Evolutionary conservation across 1,284 basidiomycete genomes (phyloP).

Genomic region (Chalciporus piperatoides): DNA sequence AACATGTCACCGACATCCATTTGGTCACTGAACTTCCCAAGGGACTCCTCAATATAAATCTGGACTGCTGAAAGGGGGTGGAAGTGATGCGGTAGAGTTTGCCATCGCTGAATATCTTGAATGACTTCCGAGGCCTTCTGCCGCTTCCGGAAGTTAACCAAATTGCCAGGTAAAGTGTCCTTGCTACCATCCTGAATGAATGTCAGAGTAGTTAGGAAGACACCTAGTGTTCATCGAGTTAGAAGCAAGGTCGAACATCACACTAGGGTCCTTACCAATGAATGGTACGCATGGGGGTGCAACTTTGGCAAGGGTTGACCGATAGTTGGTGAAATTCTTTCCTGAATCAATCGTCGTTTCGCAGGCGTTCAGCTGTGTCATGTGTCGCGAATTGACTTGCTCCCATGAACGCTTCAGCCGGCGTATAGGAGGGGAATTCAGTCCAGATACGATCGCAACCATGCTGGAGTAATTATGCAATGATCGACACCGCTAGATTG

Average conservation of each 20-base stretch:
- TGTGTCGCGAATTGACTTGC: constrained; percentile 70
- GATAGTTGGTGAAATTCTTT: constrained; percentile 94
- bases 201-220: constrained; percentile 92
- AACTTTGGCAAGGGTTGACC: constrained; percentile 79
- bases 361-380: constrained; percentile 65
- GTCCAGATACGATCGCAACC: constrained; percentile 92
- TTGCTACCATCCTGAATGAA: constrained; percentile 99
- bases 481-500: constrained; percentile 73
- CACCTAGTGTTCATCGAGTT: constrained; percentile 50
- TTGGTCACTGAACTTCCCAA: constrained; percentile 66
- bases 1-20: constrained; percentile 66
- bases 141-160: constrained; percentile 97
- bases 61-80: constrained; percentile 66
- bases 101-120: constrained; percentile 95
- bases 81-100: constrained; percentile 88
- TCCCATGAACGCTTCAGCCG: constrained; percentile 96
- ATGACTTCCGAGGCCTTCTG: constrained; percentile 94
- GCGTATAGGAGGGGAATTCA: constrained; percentile 93
- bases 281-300: constrained; percentile 97
- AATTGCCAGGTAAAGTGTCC: constrained; percentile 72
- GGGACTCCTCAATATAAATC: constrained; percentile 73
- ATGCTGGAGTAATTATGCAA: constrained; percentile 96
- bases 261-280: constrained; percentile 62
- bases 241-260: neutral
- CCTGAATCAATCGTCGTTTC: constrained; percentile 85